phyloP scores from a whole-genome alignment of 192 early-diverging fungal genomes.

The Coemansia sp. region DNA sequence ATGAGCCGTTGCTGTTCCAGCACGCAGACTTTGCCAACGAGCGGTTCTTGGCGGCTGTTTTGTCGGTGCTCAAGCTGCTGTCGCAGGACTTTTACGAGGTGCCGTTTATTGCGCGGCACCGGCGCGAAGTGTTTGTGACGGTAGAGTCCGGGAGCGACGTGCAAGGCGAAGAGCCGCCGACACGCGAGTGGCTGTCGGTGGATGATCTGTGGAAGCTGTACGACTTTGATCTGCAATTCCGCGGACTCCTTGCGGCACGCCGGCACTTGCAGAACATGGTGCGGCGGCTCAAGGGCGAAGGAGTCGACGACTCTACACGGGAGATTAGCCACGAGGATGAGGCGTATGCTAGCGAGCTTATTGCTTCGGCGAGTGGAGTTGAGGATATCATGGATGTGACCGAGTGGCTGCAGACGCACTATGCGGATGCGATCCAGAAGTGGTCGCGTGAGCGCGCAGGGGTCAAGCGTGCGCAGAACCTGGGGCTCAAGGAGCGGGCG shows the following conservation, averaged over 20 bases:
- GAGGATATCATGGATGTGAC: constrained; percentile 66
- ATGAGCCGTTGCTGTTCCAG: constrained; percentile 20
- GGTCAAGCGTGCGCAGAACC: constrained; percentile 44
- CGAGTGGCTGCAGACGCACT: constrained; percentile 66
- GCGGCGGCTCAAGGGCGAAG: constrained; percentile 44
- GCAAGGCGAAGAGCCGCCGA: constrained; percentile 20
- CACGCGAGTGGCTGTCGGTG: constrained; percentile 60
- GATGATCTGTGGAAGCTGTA: constrained; percentile 87
- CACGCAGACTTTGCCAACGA: constrained; percentile 50
- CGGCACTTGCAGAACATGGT: constrained; percentile 55
- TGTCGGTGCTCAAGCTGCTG: constrained; percentile 69
- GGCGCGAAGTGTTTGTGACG: constrained; percentile 81
- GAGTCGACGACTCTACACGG: background rate
- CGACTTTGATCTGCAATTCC: constrained; percentile 80
- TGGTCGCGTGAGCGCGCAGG: constrained; percentile 21
- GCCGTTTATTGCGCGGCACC: constrained; percentile 84
- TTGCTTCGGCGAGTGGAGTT: constrained; percentile 35
- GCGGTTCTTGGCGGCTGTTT: constrained; percentile 51
- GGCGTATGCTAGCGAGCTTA: constrained; percentile 25
- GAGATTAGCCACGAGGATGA: constrained; percentile 18
- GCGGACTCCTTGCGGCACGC: constrained; percentile 66
- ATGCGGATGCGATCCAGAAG: constrained; percentile 38
- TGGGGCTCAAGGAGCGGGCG: constrained; percentile 43
- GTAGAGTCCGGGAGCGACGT: constrained; percentile 25
- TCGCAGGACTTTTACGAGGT: constrained; percentile 83